Evolutionary conservation across 2,329 filamentous ascomycete species (phyloP).

Genomic region (Ophiostoma sp.): DNA sequence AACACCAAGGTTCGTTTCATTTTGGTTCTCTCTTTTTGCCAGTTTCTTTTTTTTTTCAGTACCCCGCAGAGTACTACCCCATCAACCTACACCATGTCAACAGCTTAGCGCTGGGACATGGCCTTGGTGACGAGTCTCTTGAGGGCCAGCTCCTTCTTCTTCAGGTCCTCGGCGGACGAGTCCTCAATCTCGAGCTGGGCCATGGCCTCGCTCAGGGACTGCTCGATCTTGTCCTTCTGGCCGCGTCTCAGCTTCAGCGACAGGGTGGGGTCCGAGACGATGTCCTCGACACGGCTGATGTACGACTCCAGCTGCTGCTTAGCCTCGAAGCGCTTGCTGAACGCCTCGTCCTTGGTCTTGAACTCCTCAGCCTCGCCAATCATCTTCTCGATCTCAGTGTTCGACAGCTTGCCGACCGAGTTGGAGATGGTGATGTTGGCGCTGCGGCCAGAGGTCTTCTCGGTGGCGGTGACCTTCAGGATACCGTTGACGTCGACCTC

Average conservation of each 20-base stretch:
- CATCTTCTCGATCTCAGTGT: conserved; percentile 95
- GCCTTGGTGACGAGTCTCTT: conserved; percentile 99
- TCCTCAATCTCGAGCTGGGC: conserved; percentile 95
- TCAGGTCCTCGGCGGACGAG: conserved; percentile 85
- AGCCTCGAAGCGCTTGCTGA: conserved; percentile 99
- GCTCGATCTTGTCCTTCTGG: conserved; percentile 99
- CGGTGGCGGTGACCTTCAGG: conserved; percentile 97
- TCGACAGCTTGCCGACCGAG: conserved; percentile 97
- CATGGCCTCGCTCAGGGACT: conserved; percentile 95
- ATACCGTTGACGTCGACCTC: conserved; percentile 99
- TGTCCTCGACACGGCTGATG: conserved; percentile 98
- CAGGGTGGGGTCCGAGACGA: conserved; percentile 93
- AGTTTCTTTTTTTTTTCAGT: conserved; percentile 1
- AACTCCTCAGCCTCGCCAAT: conserved; percentile 96
- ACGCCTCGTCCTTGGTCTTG: conserved; percentile 96
- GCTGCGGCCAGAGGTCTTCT: conserved; percentile 96
- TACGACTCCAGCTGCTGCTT: conserved; percentile 99
- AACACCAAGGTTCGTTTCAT: conserved; percentile 10
- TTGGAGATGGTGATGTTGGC: conserved; percentile 99
- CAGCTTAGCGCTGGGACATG: conserved; percentile 80
- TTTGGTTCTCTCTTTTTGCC: conserved; percentile 13
- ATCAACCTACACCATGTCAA: not conserved
- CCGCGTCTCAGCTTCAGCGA: conserved; percentile 97
- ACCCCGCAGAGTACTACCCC: conserved; percentile 35
- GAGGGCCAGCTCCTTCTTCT: conserved; percentile 99